A percentile compares a stretch with the other conserved stretches of the same genome.
Conservation (phyloP, 768 basidiomycete species). For the Punctularia strigosozonata region DNA sequence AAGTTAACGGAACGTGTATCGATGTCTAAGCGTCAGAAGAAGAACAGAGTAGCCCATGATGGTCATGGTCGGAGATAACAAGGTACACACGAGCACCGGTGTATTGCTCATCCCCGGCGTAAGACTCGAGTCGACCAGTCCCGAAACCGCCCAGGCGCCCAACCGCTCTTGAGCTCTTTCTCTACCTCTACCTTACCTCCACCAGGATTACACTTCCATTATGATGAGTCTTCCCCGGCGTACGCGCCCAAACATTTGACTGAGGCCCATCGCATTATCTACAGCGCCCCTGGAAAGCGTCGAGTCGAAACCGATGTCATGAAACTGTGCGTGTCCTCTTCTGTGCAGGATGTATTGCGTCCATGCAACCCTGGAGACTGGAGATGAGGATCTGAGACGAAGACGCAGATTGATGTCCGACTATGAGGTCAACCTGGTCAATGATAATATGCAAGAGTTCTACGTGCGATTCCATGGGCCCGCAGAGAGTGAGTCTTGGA, state of each 20-base stretch:
- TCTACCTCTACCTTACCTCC: slow-evolving; percentile 2
- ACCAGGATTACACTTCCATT: slow-evolving; percentile 13
- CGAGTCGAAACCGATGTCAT: slow-evolving; percentile 99
- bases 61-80: too few relatives aligned
- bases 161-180: background rate
- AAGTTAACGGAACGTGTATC: too few relatives aligned
- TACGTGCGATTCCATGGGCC: slow-evolving; percentile 94
- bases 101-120: background rate
- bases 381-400: too few relatives aligned
- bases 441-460: slow-evolving; percentile 99
- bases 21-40: too few relatives aligned
- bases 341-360: too few relatives aligned
- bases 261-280: slow-evolving; percentile 17
- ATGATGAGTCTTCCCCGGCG: slow-evolving; percentile 44
- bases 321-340: slow-evolving; percentile 66
- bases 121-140: background rate
- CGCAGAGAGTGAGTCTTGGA: slow-evolving; percentile 83
- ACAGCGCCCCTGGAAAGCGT: slow-evolving; percentile 80
- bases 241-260: background rate
- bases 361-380: too few relatives aligned
- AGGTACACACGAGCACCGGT: too few relatives aligned
- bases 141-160: background rate
- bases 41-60: too few relatives aligned
- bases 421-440: slow-evolving; percentile 94
- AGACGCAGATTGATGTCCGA: slow-evolving; percentile 88